phyloP scores from a whole-genome alignment of 495 filamentous ascomycete genomes.

The Mytilinidion resinicola region DNA sequence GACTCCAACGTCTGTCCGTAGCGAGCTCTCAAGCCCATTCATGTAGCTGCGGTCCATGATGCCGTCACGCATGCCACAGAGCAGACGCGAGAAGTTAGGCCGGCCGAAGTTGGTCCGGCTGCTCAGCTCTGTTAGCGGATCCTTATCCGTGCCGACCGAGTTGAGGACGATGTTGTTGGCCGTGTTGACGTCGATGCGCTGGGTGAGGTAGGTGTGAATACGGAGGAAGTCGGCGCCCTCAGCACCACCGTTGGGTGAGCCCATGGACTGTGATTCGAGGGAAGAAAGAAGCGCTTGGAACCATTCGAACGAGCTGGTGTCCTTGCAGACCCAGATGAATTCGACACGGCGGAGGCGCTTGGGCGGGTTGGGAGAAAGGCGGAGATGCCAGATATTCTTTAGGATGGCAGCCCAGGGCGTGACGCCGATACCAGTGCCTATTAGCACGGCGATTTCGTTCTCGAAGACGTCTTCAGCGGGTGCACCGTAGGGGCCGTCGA shows the following conservation, averaged over 20 bases:
- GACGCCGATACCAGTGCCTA: conserved; percentile 95
- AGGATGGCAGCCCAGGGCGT: conserved; percentile 96
- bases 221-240: conserved; percentile 79
- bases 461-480: conserved; percentile 97
- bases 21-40: conserved; percentile 63
- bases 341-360: conserved; percentile 87
- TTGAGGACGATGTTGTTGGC: conserved; percentile 96
- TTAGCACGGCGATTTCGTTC: conserved; percentile 95
- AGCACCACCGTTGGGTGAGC: conserved; percentile 42
- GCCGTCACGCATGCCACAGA: conserved; percentile 79
- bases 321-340: conserved; percentile 98
- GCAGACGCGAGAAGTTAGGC: conserved; percentile 80
- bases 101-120: conserved; percentile 91
- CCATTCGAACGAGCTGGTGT: conserved; percentile 96
- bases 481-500: conserved; percentile 95
- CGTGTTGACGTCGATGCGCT: conserved; percentile 83
- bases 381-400: conserved; percentile 97
- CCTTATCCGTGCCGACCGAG: conserved; percentile 75
- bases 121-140: conserved; percentile 87
- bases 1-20: conserved; percentile 81
- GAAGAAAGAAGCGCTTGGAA: conserved; percentile 90
- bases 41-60: conserved; percentile 82
- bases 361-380: conserved; percentile 76
- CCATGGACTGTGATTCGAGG: conserved; percentile 77
- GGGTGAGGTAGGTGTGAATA: conserved; percentile 97